Evolutionary conservation across 1,139 yeast genomes (phyloP), one percentile per base, ranked within the genome.

Genomic region (Magnusiomyces paraingens): DNA sequence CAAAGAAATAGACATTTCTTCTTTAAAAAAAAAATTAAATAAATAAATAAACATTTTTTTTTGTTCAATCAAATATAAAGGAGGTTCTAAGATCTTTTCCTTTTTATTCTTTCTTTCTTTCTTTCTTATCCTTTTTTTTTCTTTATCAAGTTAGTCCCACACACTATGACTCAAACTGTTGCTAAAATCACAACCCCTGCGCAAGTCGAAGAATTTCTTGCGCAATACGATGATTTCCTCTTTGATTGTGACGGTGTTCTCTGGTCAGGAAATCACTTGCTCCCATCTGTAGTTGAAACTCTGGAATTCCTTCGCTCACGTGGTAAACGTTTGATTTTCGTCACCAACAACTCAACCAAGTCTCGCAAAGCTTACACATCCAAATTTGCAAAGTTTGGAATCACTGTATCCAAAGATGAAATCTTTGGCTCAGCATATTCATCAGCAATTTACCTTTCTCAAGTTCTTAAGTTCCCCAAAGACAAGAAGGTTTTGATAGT

Each of bases 241-340:
- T 91, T 91, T 66, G 98, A 91, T 66, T 91, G 98, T 70, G 98
- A 91, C 67, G 98, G 78, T 52, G 98, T 91, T 8, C 74, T 91
- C 52, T 91, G 98, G 98, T 74, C 85, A 42, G 97, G 96, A 15
- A 79, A 80, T 52, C 80, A 78, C 50, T 69, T 85, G 38, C 78
- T 91, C 49, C 96, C 96, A 2, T 78, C 82, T 15, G 85, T 86
- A 14, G 73, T 73, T 21, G 91, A 87, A 62, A 81, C 94, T 1
- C 67, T 91, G 42, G 76, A 78, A 10, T 67, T 79, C 57, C 71
- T 91, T 57, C 72, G 82, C 54, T 59, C 71, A 2, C 61, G 64
- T 29, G 77, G 78, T 52, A 93, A 93, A 68, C 80, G 83, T 53
- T 75, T 89, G 51, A 77, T 90, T 49, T 93, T 93, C 70, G 99